Conservation (phyloP, 306 rosid genomes). For the Leucaena leucocephala region DNA sequence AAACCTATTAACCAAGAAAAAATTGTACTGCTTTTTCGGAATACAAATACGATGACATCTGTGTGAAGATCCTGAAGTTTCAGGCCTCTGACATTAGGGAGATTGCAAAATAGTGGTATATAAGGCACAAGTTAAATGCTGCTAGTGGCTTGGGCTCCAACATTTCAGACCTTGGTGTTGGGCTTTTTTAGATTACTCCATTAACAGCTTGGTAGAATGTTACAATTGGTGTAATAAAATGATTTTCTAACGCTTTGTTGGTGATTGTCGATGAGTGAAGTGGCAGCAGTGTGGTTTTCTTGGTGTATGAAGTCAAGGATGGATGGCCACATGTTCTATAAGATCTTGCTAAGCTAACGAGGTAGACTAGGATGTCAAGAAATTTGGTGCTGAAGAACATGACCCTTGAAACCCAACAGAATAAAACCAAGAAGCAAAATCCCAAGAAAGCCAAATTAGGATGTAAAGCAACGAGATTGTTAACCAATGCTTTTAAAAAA, state of each 20-base stretch:
- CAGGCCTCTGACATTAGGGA: not conserved
- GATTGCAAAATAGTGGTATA: not conserved
- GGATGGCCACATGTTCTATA: not conserved
- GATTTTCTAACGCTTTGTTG: not conserved
- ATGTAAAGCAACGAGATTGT: not conserved
- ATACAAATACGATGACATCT: not conserved
- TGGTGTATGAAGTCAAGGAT: not conserved
- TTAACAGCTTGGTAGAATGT: not conserved
- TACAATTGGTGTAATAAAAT: not conserved
- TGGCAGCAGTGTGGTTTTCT: not conserved
- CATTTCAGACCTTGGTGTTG: not conserved
- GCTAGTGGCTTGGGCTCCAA: not conserved
- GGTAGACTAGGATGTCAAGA: not conserved
- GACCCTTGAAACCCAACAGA: not conserved
- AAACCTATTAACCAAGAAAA: constrained; percentile 14
- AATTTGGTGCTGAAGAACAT: not conserved
- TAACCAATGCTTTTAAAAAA: not conserved
- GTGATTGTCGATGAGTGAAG: not conserved
- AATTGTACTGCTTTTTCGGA: not conserved
- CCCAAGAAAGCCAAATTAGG: not conserved
- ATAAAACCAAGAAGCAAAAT: not conserved
- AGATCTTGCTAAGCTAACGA: not conserved
- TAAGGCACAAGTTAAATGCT: not conserved
- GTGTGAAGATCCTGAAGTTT: constrained; percentile 23
- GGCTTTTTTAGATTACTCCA: constrained; percentile 2